Conservation (phyloP, 768 basidiomycete genomes). For the Mrakia frigida region DNA sequence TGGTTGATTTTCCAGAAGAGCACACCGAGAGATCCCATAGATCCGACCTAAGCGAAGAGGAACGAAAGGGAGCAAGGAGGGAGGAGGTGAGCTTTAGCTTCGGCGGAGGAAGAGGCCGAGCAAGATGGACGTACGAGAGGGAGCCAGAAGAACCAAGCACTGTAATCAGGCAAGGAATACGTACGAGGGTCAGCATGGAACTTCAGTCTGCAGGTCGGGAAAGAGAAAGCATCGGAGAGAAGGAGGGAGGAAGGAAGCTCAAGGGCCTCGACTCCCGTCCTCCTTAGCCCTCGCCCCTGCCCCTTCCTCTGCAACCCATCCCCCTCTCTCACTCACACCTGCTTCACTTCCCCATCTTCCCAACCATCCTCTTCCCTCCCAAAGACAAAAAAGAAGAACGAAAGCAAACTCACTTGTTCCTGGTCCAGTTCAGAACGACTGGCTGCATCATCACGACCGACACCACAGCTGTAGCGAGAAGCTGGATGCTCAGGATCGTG, state of each 20-base stretch:
- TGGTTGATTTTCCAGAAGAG: slow-evolving; percentile 27
- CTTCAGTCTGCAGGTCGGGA: too few species aligned
- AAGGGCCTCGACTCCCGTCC: too few species aligned
- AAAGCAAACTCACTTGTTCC: background rate
- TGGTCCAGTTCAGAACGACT: slow-evolving; percentile 11
- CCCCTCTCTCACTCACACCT: too few species aligned
- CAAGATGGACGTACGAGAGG: slow-evolving; percentile 1
- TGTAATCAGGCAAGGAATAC: background rate
- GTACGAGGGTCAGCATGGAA: too few species aligned
- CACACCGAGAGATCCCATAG: slow-evolving; percentile 27
- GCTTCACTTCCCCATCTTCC: too few species aligned
- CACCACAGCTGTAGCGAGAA: slow-evolving; percentile 20
- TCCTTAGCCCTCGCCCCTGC: too few species aligned
- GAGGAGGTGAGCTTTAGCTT: background rate
- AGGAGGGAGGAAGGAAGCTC: background rate
- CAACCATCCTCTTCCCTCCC: too few species aligned
- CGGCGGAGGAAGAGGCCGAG: too few species aligned
- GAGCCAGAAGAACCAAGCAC: slow-evolving; percentile 24
- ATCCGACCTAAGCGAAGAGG: slow-evolving; percentile 20
- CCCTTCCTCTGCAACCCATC: too few species aligned
- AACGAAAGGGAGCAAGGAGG: background rate
- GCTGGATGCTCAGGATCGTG: slow-evolving; percentile 27
- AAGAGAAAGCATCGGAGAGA: background rate
- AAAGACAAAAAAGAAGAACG: too few species aligned
- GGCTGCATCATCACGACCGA: slow-evolving; percentile 27